phyloP scores from a whole-genome alignment of 2,329 filamentous ascomycete genomes.

The Parasarocladium wereldwijsianum region DNA sequence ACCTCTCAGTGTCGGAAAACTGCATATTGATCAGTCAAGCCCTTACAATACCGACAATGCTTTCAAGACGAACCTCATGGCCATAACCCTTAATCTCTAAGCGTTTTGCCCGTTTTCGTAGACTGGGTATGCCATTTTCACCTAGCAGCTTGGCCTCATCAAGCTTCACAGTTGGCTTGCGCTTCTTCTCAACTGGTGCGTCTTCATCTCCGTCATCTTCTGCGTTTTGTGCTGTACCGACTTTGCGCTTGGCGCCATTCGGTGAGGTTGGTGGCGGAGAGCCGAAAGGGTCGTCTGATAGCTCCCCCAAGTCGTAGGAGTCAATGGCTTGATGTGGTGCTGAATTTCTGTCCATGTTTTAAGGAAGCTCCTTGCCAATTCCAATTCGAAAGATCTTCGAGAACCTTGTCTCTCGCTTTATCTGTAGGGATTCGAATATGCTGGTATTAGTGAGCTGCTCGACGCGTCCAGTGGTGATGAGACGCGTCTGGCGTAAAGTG shows the following conservation, averaged over 20 bases:
- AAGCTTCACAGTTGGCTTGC: conserved; percentile 64
- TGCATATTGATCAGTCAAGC: too few species aligned
- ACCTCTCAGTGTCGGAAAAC: conserved; percentile 70
- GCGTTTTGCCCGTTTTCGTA: conserved; percentile 50
- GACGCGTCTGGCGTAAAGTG: conserved; percentile 3
- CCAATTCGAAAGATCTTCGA: too few species aligned
- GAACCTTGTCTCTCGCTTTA: too few species aligned
- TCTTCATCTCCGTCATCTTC: too few species aligned
- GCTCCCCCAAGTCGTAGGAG: conserved; percentile 54
- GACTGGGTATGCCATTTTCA: conserved; percentile 65
- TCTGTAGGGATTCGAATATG: too few species aligned
- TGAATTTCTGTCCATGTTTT: background rate
- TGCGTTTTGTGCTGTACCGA: too few species aligned
- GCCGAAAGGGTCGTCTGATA: conserved; percentile 31
- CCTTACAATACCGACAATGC: too few species aligned
- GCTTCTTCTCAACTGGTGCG: conserved; percentile 30
- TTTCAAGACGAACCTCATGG: too few species aligned
- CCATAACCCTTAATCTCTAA: conserved; percentile 84
- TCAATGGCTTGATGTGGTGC: conserved; percentile 49
- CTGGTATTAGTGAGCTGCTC: too few species aligned
- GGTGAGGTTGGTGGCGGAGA: conserved; percentile 26
- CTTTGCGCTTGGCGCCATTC: too few species aligned
- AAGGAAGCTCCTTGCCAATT: too few species aligned
- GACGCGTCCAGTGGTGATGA: conserved; percentile 6
- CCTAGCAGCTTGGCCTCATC: conserved; percentile 80